A percentile compares a stretch with the other conserved stretches of the same genome.
Evolutionary conservation across 2,329 filamentous ascomycete genomes (phyloP).

Genomic region (Fusarium protoensiforme): DNA sequence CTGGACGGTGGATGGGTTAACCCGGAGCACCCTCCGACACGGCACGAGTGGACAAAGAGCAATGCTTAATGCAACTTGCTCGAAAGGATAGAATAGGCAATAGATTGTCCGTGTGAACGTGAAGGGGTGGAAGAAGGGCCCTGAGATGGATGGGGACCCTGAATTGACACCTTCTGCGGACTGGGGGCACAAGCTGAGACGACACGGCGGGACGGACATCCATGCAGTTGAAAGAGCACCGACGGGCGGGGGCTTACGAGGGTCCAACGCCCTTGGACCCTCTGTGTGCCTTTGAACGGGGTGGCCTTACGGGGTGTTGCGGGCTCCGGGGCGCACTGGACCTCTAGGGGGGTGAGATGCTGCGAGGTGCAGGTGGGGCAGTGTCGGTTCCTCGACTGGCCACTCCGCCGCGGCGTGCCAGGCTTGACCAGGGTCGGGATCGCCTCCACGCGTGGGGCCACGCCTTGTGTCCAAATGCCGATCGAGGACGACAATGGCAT

Average conservation of each 20-base stretch:
- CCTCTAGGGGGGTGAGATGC: background rate
- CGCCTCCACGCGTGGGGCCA: slow-evolving; percentile 35
- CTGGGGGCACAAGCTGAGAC: slow-evolving; percentile 14
- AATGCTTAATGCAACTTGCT: slow-evolving; percentile 25
- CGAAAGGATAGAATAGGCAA: slow-evolving; percentile 24
- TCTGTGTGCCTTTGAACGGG: slow-evolving; percentile 6
- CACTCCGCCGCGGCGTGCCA: slow-evolving; percentile 5
- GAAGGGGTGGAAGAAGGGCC: slow-evolving; percentile 15
- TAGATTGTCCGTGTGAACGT: slow-evolving; percentile 25
- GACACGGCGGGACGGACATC: slow-evolving; percentile 12
- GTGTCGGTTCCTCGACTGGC: background rate
- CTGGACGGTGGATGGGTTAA: slow-evolving; percentile 2
- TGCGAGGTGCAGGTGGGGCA: slow-evolving; percentile 28
- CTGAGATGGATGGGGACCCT: slow-evolving; percentile 31
- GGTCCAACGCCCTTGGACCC: slow-evolving; percentile 20
- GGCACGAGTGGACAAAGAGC: background rate
- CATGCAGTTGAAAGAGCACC: slow-evolving; percentile 13
- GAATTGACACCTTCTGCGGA: slow-evolving; percentile 40
- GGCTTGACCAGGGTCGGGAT: slow-evolving; percentile 35
- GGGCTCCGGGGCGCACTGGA: background rate
- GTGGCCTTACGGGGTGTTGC: slow-evolving; percentile 10
- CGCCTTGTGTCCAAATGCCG: slow-evolving; percentile 34
- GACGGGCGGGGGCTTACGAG: slow-evolving; percentile 26
- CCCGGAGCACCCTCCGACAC: background rate
- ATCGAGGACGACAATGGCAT: slow-evolving; percentile 35